Evolutionary conservation across 495 filamentous ascomycete species (phyloP).

Genomic region (Xylaria castorea): DNA sequence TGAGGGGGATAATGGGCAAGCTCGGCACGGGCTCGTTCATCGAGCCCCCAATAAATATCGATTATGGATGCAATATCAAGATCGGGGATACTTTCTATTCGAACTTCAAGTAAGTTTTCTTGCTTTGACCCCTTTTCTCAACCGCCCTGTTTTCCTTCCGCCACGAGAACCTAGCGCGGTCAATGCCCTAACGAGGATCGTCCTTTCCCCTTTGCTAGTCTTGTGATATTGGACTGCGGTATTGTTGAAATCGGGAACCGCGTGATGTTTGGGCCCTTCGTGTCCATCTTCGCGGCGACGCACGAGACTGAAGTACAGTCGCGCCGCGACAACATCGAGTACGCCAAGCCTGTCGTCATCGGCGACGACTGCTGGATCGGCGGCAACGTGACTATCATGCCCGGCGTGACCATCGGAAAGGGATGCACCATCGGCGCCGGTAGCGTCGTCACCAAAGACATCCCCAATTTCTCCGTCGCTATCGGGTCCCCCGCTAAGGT

Average conservation of each 20-base stretch:
- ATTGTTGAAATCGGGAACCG: conserved; percentile 53
- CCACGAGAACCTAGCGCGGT: neutral
- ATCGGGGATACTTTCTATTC: conserved; percentile 59
- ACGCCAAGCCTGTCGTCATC: conserved; percentile 46
- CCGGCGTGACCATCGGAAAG: conserved; percentile 55
- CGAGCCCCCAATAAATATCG: conserved; percentile 58
- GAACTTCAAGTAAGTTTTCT: conserved; percentile 56
- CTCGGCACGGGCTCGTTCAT: conserved; percentile 52
- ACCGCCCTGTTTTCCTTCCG: neutral
- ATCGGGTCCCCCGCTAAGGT: conserved; percentile 50
- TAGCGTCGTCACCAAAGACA: conserved; percentile 56
- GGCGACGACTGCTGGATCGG: conserved; percentile 60
- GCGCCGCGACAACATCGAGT: conserved; percentile 47
- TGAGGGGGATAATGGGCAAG: conserved; percentile 51
- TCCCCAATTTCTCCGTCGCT: conserved; percentile 50
- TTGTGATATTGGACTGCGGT: conserved; percentile 53
- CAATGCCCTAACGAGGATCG: neutral
- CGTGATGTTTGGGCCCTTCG: conserved; percentile 52
- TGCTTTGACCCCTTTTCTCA: neutral
- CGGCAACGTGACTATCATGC: conserved; percentile 49
- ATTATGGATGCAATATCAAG: conserved; percentile 62
- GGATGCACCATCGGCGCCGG: conserved; percentile 56
- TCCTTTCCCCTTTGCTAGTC: conserved; percentile 31
- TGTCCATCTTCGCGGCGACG: conserved; percentile 53
- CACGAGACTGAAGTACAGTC: conserved; percentile 53